Base-by-base conservation (phyloP, 352 stramenopile species). In the Phytophthora colocasiae region DNA sequence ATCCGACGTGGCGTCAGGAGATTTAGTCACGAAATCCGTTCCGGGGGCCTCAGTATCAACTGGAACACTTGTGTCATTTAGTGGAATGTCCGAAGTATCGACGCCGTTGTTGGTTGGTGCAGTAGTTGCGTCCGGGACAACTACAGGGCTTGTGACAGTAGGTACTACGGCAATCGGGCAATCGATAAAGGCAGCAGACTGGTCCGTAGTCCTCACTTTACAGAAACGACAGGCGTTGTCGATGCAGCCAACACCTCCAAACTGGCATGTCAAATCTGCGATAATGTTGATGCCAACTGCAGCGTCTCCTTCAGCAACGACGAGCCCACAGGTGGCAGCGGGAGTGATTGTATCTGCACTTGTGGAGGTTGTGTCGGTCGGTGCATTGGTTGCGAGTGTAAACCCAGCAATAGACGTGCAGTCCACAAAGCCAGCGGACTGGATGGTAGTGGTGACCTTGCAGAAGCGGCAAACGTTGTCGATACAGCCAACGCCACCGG, bases 391-490 rank as follows among this genome's bases (percentile, higher is more conserved):
- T 11, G 6, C 48, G 1, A 41, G 24, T 6, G 38, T 27, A 15
- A 58, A 61, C 2, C 43, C 34, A 17, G 48, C 39, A 45, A 64
- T 64, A 4, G 58, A 63, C 43, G 67, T 58, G 24, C 68, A 76
- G 7, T 66, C 46, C 14, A 60, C 40, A 8, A 79, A 58, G 26
- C 69, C 63, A 22, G 58, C 39, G 15, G 71, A 83, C 44, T 72
- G 55, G 1, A 59, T 36, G 0, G 75, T 79, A 19, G 45, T 67
- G 3, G 4, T 40, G 1, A 58, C 51, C 59, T 84, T 77, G 44
- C 75, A 84, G 50, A 74, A 81, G 26, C 73, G 73, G 51, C 76
- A 84, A 1, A 74, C 62, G 29, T 32, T 62, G 12, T 73, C 52
- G 3, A 81, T 71, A 29, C 76, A 84, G 6, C 76, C 76, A 27